Percentiles rank a stretch among this genome's conserved stretches.
Conservation (phyloP, 2,329 filamentous ascomycete species). For the Pleomassaria siparia region DNA sequence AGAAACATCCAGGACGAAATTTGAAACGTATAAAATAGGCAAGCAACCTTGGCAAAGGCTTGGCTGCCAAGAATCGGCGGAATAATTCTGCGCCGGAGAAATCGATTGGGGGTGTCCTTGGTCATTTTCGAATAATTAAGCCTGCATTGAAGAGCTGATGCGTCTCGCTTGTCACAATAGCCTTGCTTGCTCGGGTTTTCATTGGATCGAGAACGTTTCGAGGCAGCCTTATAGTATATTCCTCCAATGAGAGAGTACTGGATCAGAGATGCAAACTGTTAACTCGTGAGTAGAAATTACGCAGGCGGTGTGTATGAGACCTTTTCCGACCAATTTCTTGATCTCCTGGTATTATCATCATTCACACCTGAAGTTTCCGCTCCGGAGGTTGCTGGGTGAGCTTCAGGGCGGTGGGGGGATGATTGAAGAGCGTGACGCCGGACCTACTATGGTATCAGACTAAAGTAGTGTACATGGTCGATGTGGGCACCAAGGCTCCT, state of each 20-base stretch:
- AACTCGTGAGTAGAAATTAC: not conserved
- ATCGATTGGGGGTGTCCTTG: not conserved
- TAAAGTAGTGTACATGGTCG: no score
- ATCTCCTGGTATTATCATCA: not conserved
- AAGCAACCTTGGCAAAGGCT: not conserved
- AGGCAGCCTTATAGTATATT: not conserved
- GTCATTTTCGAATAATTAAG: not conserved
- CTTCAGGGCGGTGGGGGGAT: no score
- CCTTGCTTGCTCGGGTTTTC: not conserved
- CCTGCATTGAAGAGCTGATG: not conserved
- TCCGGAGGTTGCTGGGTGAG: no score
- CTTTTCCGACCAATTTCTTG: not conserved
- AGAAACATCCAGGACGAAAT: not conserved
- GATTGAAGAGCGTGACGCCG: no score
- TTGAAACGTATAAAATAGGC: not conserved
- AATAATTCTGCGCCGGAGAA: not conserved
- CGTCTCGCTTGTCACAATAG: not conserved
- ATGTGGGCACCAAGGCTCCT: no score
- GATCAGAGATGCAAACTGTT: no score
- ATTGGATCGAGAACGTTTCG: not conserved
- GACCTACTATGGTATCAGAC: no score
- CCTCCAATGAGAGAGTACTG: not conserved
- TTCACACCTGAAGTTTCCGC: no score
- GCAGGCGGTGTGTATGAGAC: not conserved
- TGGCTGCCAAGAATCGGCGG: constrained; percentile 1